These are phyloP conservation scores for Litchi chinensis DNA, from an alignment of 345 rosid genomes.

Conservation along the genomic window DNA sequence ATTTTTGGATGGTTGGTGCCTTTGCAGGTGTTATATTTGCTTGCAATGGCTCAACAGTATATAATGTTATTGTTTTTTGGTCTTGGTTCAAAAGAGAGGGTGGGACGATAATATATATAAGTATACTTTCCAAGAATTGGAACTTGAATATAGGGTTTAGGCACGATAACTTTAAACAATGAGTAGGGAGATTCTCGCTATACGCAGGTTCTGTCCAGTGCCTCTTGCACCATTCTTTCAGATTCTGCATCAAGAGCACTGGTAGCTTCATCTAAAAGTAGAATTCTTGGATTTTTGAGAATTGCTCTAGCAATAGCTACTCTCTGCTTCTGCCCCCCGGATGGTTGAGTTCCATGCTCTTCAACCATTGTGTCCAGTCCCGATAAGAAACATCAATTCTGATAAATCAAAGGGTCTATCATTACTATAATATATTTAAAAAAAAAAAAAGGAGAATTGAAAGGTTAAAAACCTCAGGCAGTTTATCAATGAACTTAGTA, in stretches of 20 bases:
- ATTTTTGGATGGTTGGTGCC: too few species aligned
- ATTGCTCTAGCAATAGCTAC: conserved; percentile 53
- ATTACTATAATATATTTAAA: too few species aligned
- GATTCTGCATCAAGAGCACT: conserved; percentile 56
- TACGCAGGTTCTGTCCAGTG: conserved; percentile 26
- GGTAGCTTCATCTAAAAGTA: conserved; percentile 54
- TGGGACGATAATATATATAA: background rate
- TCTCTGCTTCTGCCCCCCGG: conserved; percentile 62
- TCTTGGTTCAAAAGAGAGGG: too few species aligned
- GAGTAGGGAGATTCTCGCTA: conserved; percentile 3
- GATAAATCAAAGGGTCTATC: background rate
- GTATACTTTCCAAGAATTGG: background rate
- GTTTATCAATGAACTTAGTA: conserved; percentile 45
- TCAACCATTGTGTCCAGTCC: conserved; percentile 56
- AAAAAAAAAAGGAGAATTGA: background rate
- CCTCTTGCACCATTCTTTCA: conserved; percentile 50
- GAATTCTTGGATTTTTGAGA: conserved; percentile 44
- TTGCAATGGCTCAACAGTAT: too few species aligned
- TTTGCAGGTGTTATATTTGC: too few species aligned
- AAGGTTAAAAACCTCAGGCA: conserved; percentile 39
- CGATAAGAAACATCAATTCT: conserved; percentile 18
- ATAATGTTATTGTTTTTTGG: too few species aligned
- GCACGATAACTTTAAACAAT: conserved; percentile 9
- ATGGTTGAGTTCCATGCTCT: conserved; percentile 55
- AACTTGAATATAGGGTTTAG: background rate